Base-by-base conservation (phyloP, 768 basidiomycete genomes). In the Daedalea quercina region DNA sequence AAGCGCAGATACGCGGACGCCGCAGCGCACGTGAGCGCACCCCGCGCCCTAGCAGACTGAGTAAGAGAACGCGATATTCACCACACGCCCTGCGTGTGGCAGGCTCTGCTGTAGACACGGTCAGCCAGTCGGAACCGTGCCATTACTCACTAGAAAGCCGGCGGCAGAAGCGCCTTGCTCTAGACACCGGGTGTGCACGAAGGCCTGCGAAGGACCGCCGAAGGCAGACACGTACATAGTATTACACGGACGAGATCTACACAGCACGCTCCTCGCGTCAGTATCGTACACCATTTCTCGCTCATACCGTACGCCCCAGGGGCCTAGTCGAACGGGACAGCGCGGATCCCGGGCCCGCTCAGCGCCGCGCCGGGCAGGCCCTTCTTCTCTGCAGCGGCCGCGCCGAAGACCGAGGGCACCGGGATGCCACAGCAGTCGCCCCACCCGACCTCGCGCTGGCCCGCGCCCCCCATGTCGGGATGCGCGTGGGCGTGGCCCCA, bases 351-450 rank as follows among this genome's bases (percentile, higher is more conserved):
- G 15, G 80, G 77, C 6, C 86, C 84, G 43, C 72, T 67, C 17
- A 87, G 68, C 50, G 68, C 65, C 54, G 67, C 54, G 0, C 74
- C 72, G 12, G 70, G 69, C 17, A 59, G 58, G 37, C 52, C 60
- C 54, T 70, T 71, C 59, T 73, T 69, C 59, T 79, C 80, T 26
- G 73, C 77, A 53, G 73, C 70, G 0, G 84, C 87, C 42, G 90
- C 90, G 23, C 79, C 92, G 62, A 94, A 93, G 2, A 69, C 85
- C 37, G 82, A 85, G 3, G 93, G 93, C 6, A 95, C 82, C 0
- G 83, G 84, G 54, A 94, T 95, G 0, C 92, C 91, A 67, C 93
- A 94, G 64, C 93, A 93, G 59, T 95, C 90, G 0, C 88, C 91
- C 88, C 90, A 91, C 2, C 87, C 84, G 31, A 77, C 73, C 48